Evolutionary conservation across 139 green algal species (phyloP).

Genomic region (Chlorella sp.): DNA sequence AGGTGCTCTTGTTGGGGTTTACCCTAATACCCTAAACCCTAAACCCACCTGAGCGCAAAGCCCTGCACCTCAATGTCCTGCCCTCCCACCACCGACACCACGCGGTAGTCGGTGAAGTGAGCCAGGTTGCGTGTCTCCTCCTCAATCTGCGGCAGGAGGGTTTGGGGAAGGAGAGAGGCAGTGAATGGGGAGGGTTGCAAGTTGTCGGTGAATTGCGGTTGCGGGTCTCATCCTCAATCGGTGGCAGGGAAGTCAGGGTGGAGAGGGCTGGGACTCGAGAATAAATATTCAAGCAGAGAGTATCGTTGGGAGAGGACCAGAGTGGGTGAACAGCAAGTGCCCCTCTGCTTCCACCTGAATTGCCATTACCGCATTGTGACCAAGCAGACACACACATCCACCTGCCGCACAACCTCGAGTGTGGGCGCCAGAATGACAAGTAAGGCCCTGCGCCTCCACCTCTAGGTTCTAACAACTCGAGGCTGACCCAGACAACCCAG

Average conservation of each 20-base stretch:
- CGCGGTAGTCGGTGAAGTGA: slow-evolving; percentile 73
- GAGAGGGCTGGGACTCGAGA: no score
- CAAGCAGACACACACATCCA: slow-evolving; percentile 1
- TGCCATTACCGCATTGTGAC: no score
- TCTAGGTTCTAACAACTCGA: neutral
- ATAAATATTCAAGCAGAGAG: no score
- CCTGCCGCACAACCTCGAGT: slow-evolving; percentile 92
- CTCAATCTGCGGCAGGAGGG: slow-evolving; percentile 70
- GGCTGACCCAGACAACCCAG: no score
- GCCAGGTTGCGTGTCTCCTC: slow-evolving; percentile 89
- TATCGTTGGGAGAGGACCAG: neutral
- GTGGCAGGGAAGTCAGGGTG: no score
- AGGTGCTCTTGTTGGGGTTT: no score
- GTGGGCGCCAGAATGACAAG: slow-evolving; percentile 95
- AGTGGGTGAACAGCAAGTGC: no score
- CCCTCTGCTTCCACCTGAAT: no score
- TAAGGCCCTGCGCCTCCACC: slow-evolving; percentile 82
- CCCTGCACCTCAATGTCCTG: slow-evolving; percentile 98
- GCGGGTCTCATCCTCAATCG: slow-evolving; percentile 82
- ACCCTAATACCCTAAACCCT: no score
- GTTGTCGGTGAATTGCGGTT: neutral
- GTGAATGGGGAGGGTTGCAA: neutral
- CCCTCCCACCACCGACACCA: slow-evolving; percentile 93
- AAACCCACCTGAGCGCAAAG: slow-evolving; percentile 68
- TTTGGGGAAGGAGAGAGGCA: neutral